phyloP scores from a whole-genome alignment of 2,329 filamentous ascomycete genomes.

The Rhynchosporium graminicola region DNA sequence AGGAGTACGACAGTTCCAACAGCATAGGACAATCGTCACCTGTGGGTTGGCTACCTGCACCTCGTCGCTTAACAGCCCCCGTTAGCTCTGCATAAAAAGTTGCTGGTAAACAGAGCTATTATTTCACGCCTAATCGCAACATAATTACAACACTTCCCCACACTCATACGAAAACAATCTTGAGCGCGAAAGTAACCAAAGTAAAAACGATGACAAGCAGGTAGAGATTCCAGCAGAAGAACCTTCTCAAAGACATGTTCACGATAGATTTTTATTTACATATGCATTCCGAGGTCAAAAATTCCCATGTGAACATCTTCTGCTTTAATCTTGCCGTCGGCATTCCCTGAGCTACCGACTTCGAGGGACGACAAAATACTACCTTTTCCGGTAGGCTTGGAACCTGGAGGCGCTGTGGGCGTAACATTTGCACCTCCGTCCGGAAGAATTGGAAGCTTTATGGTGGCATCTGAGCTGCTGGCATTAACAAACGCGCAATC shows the following conservation, averaged over 20 bases:
- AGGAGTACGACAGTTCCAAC: no score
- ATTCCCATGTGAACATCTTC: neutral
- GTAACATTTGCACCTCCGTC: slow-evolving; percentile 17
- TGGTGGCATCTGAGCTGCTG: slow-evolving; percentile 19
- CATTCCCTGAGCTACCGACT: neutral
- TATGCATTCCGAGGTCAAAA: neutral
- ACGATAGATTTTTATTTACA: neutral
- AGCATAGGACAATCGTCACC: no score
- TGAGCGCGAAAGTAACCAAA: no score
- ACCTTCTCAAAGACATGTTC: neutral
- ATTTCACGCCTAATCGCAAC: no score
- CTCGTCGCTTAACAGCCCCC: no score
- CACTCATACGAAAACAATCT: no score
- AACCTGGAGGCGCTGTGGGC: slow-evolving; percentile 7
- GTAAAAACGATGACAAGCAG: no score
- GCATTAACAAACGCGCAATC: slow-evolving; percentile 33
- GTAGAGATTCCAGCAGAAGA: no score
- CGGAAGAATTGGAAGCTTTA: slow-evolving; percentile 1
- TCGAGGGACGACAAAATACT: neutral
- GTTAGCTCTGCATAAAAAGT: no score
- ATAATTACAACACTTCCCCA: no score
- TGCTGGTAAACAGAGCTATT: no score
- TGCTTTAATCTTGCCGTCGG: neutral
- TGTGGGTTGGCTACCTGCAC: no score
- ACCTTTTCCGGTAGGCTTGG: slow-evolving; percentile 1